phyloP scores from a whole-genome alignment of 1,284 basidiomycete genomes.

The Puccinia horiana region DNA sequence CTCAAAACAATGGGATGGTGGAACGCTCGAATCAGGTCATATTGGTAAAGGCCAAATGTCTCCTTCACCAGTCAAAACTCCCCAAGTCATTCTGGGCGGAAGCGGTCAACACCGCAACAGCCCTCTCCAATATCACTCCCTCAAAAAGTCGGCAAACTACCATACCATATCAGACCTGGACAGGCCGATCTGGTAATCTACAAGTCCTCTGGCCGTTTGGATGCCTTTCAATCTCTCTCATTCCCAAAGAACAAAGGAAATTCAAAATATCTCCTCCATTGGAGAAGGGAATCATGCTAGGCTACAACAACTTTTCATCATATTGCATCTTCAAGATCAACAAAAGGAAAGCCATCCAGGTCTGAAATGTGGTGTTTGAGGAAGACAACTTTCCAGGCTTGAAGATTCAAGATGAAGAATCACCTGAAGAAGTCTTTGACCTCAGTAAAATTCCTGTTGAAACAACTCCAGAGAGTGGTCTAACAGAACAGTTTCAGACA shows the following conservation, averaged over 20 bases:
- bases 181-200: background rate
- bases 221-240: background rate
- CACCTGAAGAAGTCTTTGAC: background rate
- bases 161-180: background rate
- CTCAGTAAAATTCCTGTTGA: too few relatives aligned
- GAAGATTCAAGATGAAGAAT: background rate
- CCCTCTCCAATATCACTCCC: background rate
- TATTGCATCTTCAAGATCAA: background rate
- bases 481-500: too few relatives aligned
- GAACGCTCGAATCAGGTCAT: slow-evolving; percentile 12
- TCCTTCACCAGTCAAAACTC: background rate
- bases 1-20: slow-evolving; percentile 10
- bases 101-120: slow-evolving; percentile 11
- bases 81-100: slow-evolving; percentile 8
- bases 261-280: background rate
- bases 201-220: background rate
- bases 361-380: background rate
- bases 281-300: background rate
- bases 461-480: too few relatives aligned
- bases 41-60: background rate
- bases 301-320: background rate
- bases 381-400: background rate
- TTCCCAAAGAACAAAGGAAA: background rate
- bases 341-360: background rate
- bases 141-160: background rate